A percentile compares a stretch with the other conserved stretches of the same genome.
Evolutionary conservation across 768 basidiomycete species (phyloP).

Genomic region (Auriscalpium microsporum): DNA sequence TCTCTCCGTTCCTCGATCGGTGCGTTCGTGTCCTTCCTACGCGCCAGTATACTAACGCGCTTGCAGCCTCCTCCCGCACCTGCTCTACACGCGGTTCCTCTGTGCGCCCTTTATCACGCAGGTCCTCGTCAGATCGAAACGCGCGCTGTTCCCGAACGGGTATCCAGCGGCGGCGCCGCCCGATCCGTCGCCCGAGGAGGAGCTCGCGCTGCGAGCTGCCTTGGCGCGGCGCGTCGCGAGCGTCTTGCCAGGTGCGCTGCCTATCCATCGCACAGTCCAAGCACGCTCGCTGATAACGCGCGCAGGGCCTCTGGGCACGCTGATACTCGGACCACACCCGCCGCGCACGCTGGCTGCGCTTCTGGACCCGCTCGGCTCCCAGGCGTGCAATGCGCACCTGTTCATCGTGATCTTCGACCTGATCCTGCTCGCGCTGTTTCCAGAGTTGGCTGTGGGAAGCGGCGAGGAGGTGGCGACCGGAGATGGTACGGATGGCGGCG

Average conservation of each 20-base stretch:
- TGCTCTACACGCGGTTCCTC: constrained; percentile 49
- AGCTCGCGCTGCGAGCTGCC: constrained; percentile 41
- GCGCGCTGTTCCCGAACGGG: constrained; percentile 80
- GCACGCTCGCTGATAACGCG: neutral
- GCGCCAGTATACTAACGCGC: neutral
- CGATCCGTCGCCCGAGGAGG: constrained; percentile 75
- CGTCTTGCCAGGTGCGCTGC: constrained; percentile 34
- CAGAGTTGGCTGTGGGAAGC: constrained; percentile 53
- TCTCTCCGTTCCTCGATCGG: constrained; percentile 54
- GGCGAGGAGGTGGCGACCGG: constrained; percentile 3
- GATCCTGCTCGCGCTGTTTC: constrained; percentile 63
- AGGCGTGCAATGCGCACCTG: constrained; percentile 74
- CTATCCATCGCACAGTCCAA: neutral
- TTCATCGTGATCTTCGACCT: constrained; percentile 67
- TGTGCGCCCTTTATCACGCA: constrained; percentile 45
- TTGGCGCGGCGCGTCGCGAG: constrained; percentile 33
- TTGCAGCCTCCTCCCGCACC: constrained; percentile 59
- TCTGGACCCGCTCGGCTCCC: constrained; percentile 52
- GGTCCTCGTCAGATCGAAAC: constrained; percentile 48
- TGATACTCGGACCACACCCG: constrained; percentile 49
- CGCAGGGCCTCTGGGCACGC: constrained; percentile 33
- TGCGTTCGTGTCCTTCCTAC: constrained; percentile 20
- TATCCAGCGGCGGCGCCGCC: constrained; percentile 68
- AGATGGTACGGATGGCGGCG: neutral
- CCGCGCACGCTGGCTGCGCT: constrained; percentile 40